These are phyloP conservation scores for Trichosphaerium sp. DNA, from an alignment of 78 protist species.

Conservation along the genomic window DNA sequence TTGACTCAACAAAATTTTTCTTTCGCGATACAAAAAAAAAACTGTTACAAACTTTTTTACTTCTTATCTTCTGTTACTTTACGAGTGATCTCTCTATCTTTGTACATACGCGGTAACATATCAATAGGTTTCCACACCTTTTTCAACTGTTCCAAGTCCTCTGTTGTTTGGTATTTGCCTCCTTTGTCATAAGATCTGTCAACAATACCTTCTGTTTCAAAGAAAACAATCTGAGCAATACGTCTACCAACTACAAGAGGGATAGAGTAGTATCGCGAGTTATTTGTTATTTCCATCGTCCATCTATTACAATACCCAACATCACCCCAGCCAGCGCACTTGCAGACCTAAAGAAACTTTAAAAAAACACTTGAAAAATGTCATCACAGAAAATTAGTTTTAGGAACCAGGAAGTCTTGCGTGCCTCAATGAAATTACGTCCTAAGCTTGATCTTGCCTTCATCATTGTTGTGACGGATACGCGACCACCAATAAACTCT, in stretches of 20 bases:
- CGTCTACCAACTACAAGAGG: constrained; percentile 45
- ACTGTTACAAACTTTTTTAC: too few species aligned
- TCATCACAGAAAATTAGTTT: background rate
- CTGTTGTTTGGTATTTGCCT: constrained; percentile 30
- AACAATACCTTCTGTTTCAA: constrained; percentile 34
- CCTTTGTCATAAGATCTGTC: constrained; percentile 8
- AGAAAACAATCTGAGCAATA: constrained; percentile 50
- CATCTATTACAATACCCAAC: constrained; percentile 15
- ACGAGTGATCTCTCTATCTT: constrained; percentile 41
- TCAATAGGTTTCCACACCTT: constrained; percentile 7
- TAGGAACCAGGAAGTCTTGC: background rate
- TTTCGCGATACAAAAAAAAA: too few species aligned
- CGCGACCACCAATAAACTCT: constrained; percentile 42
- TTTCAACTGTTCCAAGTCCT: background rate
- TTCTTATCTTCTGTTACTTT: too few species aligned
- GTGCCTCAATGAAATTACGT: constrained; percentile 36
- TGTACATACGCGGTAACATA: constrained; percentile 42
- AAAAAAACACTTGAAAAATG: too few species aligned
- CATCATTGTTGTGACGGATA: constrained; percentile 53
- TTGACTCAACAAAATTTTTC: too few species aligned
- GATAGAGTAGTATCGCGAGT: constrained; percentile 30
- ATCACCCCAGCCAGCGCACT: constrained; percentile 59
- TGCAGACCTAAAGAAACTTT: constrained; percentile 13
- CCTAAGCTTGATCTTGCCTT: constrained; percentile 47
- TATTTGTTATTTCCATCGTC: constrained; percentile 58